A percentile compares a stretch with the other conserved stretches of the same genome.
Evolutionary conservation across 1,284 basidiomycete species (phyloP).

Genomic region (Puccinia triticina): DNA sequence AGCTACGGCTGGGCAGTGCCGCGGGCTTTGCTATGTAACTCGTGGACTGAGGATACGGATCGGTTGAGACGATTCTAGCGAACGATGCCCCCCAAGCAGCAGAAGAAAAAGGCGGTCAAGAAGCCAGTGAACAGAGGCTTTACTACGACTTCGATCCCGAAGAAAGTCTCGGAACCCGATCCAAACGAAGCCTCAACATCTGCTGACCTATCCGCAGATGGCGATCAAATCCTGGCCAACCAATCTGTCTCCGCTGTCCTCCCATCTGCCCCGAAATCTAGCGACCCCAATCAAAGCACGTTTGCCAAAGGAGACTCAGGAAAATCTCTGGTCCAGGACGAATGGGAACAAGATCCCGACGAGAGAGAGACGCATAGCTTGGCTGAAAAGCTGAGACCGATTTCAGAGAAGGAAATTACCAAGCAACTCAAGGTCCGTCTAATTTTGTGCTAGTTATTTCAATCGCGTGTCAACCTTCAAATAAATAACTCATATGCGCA

Average conservation of each 20-base stretch:
- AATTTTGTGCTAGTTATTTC: not conserved
- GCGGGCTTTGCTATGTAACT: too few relatives aligned
- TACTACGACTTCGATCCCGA: constrained; percentile 83
- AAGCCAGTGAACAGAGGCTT: constrained; percentile 67
- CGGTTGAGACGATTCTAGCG: not conserved
- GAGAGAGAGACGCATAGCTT: constrained; percentile 58
- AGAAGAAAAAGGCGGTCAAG: constrained; percentile 42
- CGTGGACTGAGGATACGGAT: not conserved
- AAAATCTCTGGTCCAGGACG: constrained; percentile 20
- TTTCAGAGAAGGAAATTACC: constrained; percentile 81
- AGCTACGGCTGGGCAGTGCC: too few relatives aligned
- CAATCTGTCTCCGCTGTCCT: constrained; percentile 31
- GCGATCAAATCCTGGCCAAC: constrained; percentile 46
- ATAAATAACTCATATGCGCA: not conserved
- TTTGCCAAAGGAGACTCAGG: constrained; percentile 2
- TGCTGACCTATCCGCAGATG: constrained; percentile 54
- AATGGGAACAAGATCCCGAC: constrained; percentile 57
- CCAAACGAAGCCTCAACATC: constrained; percentile 54
- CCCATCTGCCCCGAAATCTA: constrained; percentile 51
- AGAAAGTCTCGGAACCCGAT: constrained; percentile 68
- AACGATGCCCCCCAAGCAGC: constrained; percentile 46
- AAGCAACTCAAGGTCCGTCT: constrained; percentile 68
- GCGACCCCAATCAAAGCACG: constrained; percentile 17
- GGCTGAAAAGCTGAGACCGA: constrained; percentile 78
- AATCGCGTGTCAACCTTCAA: not conserved